phyloP scores from a whole-genome alignment of 345 rosid genomes.

The Bretschneidera sinensis region DNA sequence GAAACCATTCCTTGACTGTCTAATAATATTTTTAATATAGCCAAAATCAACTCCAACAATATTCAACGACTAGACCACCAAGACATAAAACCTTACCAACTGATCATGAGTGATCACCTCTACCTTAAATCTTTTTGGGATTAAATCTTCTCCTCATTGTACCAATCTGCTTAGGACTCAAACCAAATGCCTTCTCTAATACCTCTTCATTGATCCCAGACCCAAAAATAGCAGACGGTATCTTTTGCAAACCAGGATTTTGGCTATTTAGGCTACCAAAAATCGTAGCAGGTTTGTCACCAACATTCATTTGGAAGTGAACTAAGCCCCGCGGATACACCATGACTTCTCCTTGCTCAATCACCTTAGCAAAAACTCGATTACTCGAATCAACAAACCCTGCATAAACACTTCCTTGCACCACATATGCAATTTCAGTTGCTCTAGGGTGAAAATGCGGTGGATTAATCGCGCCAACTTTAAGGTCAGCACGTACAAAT shows the following conservation, averaged over 20 bases:
- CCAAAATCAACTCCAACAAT: no score
- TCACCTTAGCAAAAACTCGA: constrained; percentile 57
- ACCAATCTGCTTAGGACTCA: constrained; percentile 54
- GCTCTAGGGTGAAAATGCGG: constrained; percentile 88
- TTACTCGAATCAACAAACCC: constrained; percentile 71
- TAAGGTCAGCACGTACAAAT: constrained; percentile 70
- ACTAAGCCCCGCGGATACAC: constrained; percentile 71
- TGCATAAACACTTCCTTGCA: constrained; percentile 60
- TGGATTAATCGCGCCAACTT: constrained; percentile 55
- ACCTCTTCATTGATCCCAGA: constrained; percentile 58
- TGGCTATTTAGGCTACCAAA: constrained; percentile 70
- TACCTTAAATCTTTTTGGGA: constrained; percentile 14
- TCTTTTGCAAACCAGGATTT: constrained; percentile 61
- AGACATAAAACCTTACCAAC: not conserved
- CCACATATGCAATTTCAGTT: constrained; percentile 55
- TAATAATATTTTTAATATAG: no score
- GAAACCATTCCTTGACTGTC: no score
- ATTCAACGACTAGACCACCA: no score
- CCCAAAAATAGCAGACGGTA: constrained; percentile 66
- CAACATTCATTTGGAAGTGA: constrained; percentile 88
- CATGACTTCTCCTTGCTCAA: constrained; percentile 80
- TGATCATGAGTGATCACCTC: not conserved
- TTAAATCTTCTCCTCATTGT: constrained; percentile 51
- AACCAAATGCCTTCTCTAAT: constrained; percentile 73
- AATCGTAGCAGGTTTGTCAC: constrained; percentile 53